Evolutionary conservation across 176 grass and related monocot genomes (phyloP), one percentile per base, ranked within the genome.

Genomic region (Echinochloa phyllopogon): DNA sequence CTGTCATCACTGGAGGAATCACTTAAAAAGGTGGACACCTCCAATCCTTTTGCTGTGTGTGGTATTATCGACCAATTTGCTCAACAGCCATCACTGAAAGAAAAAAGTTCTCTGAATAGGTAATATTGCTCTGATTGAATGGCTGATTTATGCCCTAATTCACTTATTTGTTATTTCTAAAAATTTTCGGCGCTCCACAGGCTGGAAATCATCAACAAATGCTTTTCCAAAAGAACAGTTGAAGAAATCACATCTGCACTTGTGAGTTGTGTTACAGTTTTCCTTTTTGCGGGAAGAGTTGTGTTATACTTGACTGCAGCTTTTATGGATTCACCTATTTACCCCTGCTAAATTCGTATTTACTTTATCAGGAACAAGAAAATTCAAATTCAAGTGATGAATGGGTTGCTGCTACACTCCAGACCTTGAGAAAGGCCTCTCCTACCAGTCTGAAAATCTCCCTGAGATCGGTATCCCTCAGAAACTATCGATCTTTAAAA

Each of bases 381-480:
- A 62, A 84, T 63, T 17, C 79, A 85, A 78, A 85, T 84, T n/a
- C 68, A 38, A 6, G 63, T 59, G 86, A 89, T 77, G 89, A 92
- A 75, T 96, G 89, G 93, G 27, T 92, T 87, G 52, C 49, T 71
- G 65, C 68, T 41, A 85, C 89, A 83, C 92, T 96, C 65, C 83
- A 92, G 53, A 92, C 93, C 11, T 69, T 95, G 73, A 95, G 76
- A 82, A 96, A 91, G 77, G 91, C 93, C 71, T 99, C 96, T 77
- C 93, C 96, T 58, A 92, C 89, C 42, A 95, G 96, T 78, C 88
- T 99, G 45, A 94, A 96, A 87, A 94, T 98, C 58, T 93, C 93
- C 64, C 89, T 98, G 13, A 93, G 76, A 92, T 91, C 93, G 80
- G 93, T 98, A 95, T 73, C 49, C 72, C 8, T 72, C 61, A 83